Evolutionary conservation across 1,284 basidiomycete genomes (phyloP).

Genomic region (Fomitopsis schrenkii): DNA sequence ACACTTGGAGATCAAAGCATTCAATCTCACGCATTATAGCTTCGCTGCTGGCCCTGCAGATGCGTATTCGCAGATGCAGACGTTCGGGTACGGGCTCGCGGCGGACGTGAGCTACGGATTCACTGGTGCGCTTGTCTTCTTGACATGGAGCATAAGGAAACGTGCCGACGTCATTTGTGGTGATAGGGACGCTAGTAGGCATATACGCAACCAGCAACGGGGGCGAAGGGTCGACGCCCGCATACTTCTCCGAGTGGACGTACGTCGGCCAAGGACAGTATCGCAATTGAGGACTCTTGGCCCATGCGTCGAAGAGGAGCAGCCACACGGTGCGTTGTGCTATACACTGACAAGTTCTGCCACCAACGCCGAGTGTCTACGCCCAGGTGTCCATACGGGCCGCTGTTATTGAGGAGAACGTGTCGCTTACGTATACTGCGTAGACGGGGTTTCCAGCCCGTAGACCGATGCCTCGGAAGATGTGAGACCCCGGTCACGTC

Average conservation of each 20-base stretch:
- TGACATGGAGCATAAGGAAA: neutral
- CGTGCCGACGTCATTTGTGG: neutral
- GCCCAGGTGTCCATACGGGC: too few species aligned
- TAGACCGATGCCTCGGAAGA: too few species aligned
- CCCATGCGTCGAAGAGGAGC: neutral
- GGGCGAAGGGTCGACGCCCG: neutral
- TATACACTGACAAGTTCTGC: too few species aligned
- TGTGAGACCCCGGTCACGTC: too few species aligned
- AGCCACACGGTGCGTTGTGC: too few species aligned
- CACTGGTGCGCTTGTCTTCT: neutral
- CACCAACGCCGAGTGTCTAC: too few species aligned
- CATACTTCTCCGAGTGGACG: neutral
- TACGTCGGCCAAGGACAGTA: neutral
- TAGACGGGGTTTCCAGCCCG: too few species aligned
- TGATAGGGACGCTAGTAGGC: neutral
- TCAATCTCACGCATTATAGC: neutral
- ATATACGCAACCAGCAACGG: neutral
- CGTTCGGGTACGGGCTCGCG: neutral
- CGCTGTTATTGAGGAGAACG: too few species aligned
- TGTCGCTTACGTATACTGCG: too few species aligned
- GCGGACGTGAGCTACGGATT: neutral
- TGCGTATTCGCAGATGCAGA: neutral
- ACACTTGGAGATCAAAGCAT: neutral
- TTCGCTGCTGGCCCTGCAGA: neutral
- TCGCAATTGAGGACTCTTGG: neutral